Evolutionary conservation across 148 eudicot genomes (phyloP), one percentile per base, ranked within the genome.

Genomic region (Camellia sinensis): DNA sequence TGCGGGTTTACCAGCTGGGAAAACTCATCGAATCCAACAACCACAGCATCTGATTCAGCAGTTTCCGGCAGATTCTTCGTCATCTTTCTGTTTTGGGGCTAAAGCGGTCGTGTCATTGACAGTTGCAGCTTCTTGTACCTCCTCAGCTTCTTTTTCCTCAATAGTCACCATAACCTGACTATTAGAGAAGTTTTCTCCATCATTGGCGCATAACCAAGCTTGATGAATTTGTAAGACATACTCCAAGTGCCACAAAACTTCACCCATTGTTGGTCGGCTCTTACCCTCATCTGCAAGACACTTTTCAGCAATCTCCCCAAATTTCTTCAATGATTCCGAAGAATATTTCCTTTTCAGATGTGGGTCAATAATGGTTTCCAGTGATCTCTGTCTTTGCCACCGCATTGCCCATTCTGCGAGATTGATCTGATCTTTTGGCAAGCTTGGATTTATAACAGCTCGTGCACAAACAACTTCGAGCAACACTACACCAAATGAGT

Each of bases 251-350:
- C 81, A 79, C 67, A 79, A 45, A 59, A 79, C 67, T 79, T 79
- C 81, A n/a, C 81, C 81, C 81, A 79, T 70, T 19, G 81, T 79
- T 44, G 81, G 76, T 72, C 81, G 52, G 22, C 56, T 13, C 67
- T 79, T 79, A 13, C 81, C 81, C 45, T 79, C 81, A 79, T 79
- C 81, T n/a, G 56, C 81, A 60, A 79, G 81, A 61, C 75, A 79
- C 46, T 79, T 79, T 60, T 79, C 81, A 3, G 81, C 76, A 29
- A 79, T 60, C 54, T 79, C 75, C 57, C 57, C 81, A 59, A 67
- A 60, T 61, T 41, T 71, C 56, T 68, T 17, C 1, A 79, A 45
- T 44, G 81, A 79, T 40, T 79, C 81, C 3, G 75, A 67, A 56
- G 53, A 57, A 45, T 71, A 79, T 21, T 79, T 79, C 56, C 76